Conservation (phyloP, 192 early-diverging fungal genomes). For the Coemansia sp. region DNA sequence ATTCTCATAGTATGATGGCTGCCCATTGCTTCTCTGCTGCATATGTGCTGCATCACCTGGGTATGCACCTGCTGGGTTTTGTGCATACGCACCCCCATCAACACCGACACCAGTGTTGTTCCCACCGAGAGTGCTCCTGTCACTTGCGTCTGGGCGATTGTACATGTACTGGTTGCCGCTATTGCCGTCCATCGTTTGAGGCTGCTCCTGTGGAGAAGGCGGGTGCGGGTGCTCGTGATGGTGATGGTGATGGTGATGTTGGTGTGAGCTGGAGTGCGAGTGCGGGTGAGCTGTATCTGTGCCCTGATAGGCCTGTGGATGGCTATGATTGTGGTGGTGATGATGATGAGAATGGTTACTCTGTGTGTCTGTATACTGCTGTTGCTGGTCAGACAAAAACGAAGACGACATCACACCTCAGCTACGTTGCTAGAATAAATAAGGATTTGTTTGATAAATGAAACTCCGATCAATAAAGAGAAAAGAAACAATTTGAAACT, state of each 20-base stretch:
- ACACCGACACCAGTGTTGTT: constrained; percentile 1
- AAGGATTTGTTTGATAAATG: not conserved
- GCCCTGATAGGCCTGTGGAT: too few species aligned
- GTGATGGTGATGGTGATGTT: not conserved
- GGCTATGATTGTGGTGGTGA: too few species aligned
- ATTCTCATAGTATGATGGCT: constrained; percentile 10
- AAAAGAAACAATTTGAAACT: not conserved
- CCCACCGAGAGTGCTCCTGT: not conserved
- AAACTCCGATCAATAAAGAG: not conserved
- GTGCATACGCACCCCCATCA: constrained; percentile 13
- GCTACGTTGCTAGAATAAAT: not conserved
- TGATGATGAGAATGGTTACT: not conserved
- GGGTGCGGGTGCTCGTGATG: not conserved
- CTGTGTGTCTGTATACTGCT: too few species aligned
- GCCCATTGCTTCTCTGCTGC: not conserved
- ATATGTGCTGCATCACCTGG: constrained; percentile 14
- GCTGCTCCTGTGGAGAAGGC: too few species aligned
- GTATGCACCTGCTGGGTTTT: constrained; percentile 15
- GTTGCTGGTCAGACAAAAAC: not conserved
- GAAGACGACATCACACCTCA: not conserved
- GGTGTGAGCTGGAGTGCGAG: not conserved
- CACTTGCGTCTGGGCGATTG: not conserved
- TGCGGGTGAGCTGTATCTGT: too few species aligned
- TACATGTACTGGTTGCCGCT: not conserved
- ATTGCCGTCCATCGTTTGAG: not conserved